Evolutionary conservation across 768 basidiomycete species (phyloP), one percentile per base, ranked within the genome.

Genomic region (Auricularia sp.): DNA sequence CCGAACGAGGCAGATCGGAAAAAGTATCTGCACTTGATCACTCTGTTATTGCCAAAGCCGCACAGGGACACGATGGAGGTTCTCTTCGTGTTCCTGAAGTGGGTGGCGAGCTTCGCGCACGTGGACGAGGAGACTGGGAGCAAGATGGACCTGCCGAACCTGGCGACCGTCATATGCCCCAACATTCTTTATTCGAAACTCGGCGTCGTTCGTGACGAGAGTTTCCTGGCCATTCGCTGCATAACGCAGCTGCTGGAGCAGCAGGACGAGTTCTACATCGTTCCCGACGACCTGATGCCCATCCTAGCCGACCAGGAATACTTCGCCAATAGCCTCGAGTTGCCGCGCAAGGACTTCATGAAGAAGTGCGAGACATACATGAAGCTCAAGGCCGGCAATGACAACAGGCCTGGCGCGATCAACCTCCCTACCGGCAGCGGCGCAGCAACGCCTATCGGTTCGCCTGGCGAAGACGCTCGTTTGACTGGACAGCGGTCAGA

Each of bases 31-130:
- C 95, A 98, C 74, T 82, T 96, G 69, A 80, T 94, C 16, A 88
- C 89, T 51, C 79, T 95, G 65, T 79, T 98, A 7, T 78, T 99
- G 71, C 97, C 97, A 39, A 94, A 93, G 77, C 84, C 85, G 67
- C 92, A 99, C 74, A 88, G 97, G 68, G 97, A 99, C 76, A 98
- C 96, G 21, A 86, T 97, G 85, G 97, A 99, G 76, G 92, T 97
- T 62, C 79, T 99, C 62, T 98, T 97, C 73, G 95, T 97, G 36
- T 99, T 99, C 80, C 82, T 99, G 69, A 97, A 98, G 77, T 99
- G 97, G 97, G 97, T 99, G 11, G 96, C 96, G 10, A 97, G 94
- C 1, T 99, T 99, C 74, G 94, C 97, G 61, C 96, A 99, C 76
- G 86, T 95, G 80, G 95, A 98, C 71, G 93, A 94, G 69, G 92